Base-by-base conservation (phyloP, 2,329 filamentous ascomycete genomes). In the Pestalotiopsis sp. region DNA sequence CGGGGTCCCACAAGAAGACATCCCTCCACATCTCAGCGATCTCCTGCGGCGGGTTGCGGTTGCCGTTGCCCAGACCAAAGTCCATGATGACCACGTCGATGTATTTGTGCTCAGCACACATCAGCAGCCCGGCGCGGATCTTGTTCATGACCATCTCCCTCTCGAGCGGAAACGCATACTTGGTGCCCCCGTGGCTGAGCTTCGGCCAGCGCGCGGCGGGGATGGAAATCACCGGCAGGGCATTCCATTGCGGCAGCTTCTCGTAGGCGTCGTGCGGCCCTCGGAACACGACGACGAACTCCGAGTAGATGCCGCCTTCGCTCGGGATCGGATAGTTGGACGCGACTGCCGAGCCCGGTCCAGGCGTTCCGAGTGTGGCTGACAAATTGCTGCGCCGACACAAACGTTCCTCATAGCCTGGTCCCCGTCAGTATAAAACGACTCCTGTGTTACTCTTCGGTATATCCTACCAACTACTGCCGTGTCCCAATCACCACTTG, bases 341-440 rank as follows among this genome's bases (percentile, higher is more conserved):
- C 3, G 79, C 70, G 26, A 80, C 77, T 14, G 78, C 76, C 17
- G 82, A 82, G 11, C 80, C 81, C 3, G 84, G 81, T 69, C 84
- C 89, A 1, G 90, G 89, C 59, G 86, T 90, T 24, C 84, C 86
- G 62, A 94, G 83, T 3, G 89, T 89, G 20, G 90, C 88, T 5
- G 90, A 90, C 40, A 94, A 85, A 70, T 91, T 94, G 80, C 91
- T 93, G 72, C 92, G 85, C 69, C 92, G 86, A 74, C 91, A 92
- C 48, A 94, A 85, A 71, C 90, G 90, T 78, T 94, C 92, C 80
- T 92, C 89, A 65, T 89, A 89, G 39, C 88, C 88, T 71, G 87
- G 83, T 13, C 86, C 81, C 10, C 86, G 86, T 52, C 24, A 64
- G 22, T 48, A 14, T 35, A 9, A 35, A 35, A 35, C 7, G 30